phyloP scores from a whole-genome alignment of 1,139 yeast species.

The Kluyveromyces marxianus region DNA sequence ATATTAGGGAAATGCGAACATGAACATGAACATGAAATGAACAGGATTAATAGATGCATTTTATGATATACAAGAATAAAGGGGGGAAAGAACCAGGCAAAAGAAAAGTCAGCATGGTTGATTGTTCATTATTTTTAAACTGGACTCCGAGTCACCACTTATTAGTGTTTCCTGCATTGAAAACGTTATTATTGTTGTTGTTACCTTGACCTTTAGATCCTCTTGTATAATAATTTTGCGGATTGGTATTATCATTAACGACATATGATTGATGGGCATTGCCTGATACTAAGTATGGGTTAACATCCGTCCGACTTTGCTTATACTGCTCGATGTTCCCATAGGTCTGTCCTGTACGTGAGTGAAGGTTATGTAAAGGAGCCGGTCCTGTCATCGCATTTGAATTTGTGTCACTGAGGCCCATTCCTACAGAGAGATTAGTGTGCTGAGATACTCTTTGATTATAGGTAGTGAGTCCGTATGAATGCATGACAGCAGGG shows the following conservation, averaged over 20 bases:
- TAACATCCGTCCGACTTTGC: constrained; percentile 11
- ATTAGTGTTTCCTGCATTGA: not conserved
- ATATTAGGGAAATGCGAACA: not conserved
- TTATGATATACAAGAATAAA: not conserved
- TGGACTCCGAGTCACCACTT: not conserved
- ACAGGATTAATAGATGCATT: too few species aligned
- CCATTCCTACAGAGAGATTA: not conserved
- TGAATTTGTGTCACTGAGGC: not conserved
- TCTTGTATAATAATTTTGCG: constrained; percentile 5
- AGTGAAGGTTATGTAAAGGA: not conserved
- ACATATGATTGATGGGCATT: constrained; percentile 1
- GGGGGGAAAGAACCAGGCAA: not conserved
- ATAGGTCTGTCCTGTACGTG: not conserved
- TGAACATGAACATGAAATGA: too few species aligned
- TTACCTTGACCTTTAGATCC: constrained; percentile 4
- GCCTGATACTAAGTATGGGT: not conserved
- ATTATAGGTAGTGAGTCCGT: constrained; percentile 2
- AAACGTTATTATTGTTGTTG: constrained; percentile 3
- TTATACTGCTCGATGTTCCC: not conserved
- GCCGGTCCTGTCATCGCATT: constrained; percentile 1
- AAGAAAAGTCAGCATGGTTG: not conserved
- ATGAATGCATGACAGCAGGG: not conserved
- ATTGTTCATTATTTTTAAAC: not conserved
- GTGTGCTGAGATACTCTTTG: constrained; percentile 3
- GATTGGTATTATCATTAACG: constrained; percentile 6